Evolutionary conservation across 306 rosid species (phyloP).

Genomic region (Erythrophleum fordii): DNA sequence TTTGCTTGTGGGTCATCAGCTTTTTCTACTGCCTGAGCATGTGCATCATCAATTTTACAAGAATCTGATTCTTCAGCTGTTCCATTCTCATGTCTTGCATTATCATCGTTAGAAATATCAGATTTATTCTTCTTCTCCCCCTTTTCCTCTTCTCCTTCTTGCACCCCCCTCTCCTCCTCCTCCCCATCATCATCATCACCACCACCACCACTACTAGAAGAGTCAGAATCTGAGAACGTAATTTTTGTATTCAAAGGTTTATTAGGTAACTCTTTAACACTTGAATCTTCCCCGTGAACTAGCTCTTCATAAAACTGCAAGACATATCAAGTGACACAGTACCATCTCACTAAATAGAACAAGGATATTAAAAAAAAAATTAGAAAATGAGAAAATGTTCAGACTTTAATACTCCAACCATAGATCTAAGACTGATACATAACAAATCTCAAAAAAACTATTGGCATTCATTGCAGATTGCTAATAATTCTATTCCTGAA

Average conservation of each 20-base stretch:
- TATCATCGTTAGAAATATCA: constrained; percentile 39
- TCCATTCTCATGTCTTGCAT: constrained; percentile 35
- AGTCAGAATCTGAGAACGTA: constrained; percentile 71
- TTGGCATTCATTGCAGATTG: background rate
- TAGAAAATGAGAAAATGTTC: background rate
- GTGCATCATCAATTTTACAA: constrained; percentile 44
- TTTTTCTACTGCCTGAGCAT: constrained; percentile 43
- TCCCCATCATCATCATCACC: constrained; percentile 33
- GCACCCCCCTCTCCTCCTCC: constrained; percentile 1
- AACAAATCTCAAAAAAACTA: background rate
- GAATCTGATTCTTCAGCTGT: constrained; percentile 47
- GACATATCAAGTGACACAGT: constrained; percentile 16
- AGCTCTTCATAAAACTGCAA: constrained; percentile 85
- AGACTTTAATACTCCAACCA: constrained; percentile 4
- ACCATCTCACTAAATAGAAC: background rate
- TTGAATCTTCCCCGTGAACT: constrained; percentile 57
- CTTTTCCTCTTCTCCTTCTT: constrained; percentile 43
- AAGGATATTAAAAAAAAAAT: background rate
- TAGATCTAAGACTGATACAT: background rate
- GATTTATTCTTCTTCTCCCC: constrained; percentile 49
- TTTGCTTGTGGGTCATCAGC: constrained; percentile 58
- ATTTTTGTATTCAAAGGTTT: constrained; percentile 78
- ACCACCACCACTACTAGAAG: constrained; percentile 54
- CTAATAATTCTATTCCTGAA: background rate
- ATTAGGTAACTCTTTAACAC: constrained; percentile 42